Conservation (phyloP, 257 asterid species). For the Ilex asprella region DNA sequence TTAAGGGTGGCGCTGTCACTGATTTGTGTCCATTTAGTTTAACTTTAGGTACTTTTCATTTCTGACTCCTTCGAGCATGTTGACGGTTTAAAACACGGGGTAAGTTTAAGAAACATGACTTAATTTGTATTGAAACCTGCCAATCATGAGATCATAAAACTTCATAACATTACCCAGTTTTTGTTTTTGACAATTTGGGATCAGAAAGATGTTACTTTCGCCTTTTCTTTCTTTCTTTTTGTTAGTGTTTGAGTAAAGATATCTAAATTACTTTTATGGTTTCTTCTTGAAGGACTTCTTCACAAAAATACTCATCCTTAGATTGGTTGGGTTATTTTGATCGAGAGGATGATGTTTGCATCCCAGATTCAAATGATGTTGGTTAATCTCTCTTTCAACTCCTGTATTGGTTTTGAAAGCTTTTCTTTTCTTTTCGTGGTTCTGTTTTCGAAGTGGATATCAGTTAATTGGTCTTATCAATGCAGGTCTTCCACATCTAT, state of each 20-base stretch:
- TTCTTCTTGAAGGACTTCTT: slow-evolving; percentile 46
- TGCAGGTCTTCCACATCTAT: slow-evolving; percentile 84
- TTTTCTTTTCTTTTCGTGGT: slow-evolving; percentile 4
- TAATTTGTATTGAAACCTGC: too few relatives aligned
- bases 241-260: neutral
- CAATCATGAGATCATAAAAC: too few relatives aligned
- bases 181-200: too few relatives aligned
- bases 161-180: too few relatives aligned
- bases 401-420: slow-evolving; percentile 2
- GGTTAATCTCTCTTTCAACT: slow-evolving; percentile 23
- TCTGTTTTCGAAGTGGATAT: slow-evolving; percentile 14
- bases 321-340: slow-evolving; percentile 78
- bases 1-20: too few relatives aligned
- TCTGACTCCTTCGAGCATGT: too few relatives aligned
- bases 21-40: too few relatives aligned
- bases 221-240: too few relatives aligned
- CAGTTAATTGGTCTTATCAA: slow-evolving; percentile 16
- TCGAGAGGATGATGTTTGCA: slow-evolving; percentile 66
- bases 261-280: neutral
- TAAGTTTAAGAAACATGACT: too few relatives aligned
- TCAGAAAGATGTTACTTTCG: too few relatives aligned
- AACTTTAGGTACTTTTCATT: too few relatives aligned
- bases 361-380: slow-evolving; percentile 74
- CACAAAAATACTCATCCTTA: slow-evolving; percentile 69
- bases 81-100: too few relatives aligned